Conservation (phyloP, 352 stramenopile species). For the Phytophthora citricola region DNA sequence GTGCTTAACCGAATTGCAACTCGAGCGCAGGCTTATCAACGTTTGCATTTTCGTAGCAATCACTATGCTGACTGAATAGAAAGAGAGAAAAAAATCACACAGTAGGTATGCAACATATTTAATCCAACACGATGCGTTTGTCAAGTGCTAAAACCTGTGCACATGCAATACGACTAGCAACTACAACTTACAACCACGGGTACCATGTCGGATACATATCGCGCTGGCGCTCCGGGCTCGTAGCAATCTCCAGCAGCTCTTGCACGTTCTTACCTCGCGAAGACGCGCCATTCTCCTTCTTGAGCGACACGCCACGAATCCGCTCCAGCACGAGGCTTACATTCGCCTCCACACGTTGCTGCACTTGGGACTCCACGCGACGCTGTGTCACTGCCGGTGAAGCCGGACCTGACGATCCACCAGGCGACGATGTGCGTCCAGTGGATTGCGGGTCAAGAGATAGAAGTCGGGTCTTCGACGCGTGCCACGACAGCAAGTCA, state of each 20-base stretch:
- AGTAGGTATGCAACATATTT: slow-evolving; percentile 31
- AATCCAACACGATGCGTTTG: slow-evolving; percentile 30
- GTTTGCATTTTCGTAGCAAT: slow-evolving; percentile 19
- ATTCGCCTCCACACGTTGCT: slow-evolving; percentile 88
- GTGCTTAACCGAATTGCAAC: slow-evolving; percentile 46
- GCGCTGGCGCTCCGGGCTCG: slow-evolving; percentile 76
- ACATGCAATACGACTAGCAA: slow-evolving; percentile 24
- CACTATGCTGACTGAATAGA: neutral
- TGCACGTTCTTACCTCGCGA: slow-evolving; percentile 77
- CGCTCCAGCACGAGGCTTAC: slow-evolving; percentile 84
- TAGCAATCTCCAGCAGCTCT: slow-evolving; percentile 85
- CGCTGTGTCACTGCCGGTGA: slow-evolving; percentile 51
- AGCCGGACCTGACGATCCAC: slow-evolving; percentile 24
- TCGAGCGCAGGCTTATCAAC: slow-evolving; percentile 27
- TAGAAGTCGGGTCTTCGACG: slow-evolving; percentile 80
- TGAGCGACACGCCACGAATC: slow-evolving; percentile 79
- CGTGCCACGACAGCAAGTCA: slow-evolving; percentile 88
- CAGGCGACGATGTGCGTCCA: slow-evolving; percentile 30
- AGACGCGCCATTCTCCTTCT: slow-evolving; percentile 66
- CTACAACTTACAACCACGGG: slow-evolving; percentile 76
- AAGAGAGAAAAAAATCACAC: slow-evolving; percentile 2
- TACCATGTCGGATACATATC: slow-evolving; percentile 91
- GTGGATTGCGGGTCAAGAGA: slow-evolving; percentile 33
- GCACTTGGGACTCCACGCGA: slow-evolving; percentile 78
- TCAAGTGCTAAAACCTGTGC: slow-evolving; percentile 9